These are phyloP conservation scores for Phaffia tasmanica DNA, from an alignment of 768 basidiomycete species.

Conservation along the genomic window DNA sequence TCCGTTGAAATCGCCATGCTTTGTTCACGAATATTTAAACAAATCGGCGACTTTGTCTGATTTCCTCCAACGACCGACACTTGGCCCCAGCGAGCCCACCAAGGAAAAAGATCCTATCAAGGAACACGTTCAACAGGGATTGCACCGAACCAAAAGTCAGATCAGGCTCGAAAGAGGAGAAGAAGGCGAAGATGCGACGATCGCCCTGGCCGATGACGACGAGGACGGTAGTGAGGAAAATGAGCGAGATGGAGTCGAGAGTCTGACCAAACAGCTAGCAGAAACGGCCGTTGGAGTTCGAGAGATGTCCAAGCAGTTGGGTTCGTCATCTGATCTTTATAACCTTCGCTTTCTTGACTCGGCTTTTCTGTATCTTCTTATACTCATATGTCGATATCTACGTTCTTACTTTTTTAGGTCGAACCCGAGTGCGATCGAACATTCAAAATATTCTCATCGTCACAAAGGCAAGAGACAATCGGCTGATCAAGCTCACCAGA, in stretches of 20 bases:
- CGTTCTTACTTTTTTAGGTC: constrained; percentile 46
- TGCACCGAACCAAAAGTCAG: constrained; percentile 6
- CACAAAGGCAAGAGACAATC: constrained; percentile 94
- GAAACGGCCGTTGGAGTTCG: constrained; percentile 94
- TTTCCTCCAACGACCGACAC: constrained; percentile 45
- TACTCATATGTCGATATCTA: background rate
- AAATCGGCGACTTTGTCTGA: constrained; percentile 65
- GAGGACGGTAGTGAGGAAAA: constrained; percentile 50
- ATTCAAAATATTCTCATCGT: constrained; percentile 90
- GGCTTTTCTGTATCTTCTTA: background rate
- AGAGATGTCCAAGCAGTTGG: constrained; percentile 98
- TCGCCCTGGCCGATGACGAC: constrained; percentile 51
- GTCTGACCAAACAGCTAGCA: constrained; percentile 80
- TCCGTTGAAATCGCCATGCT: constrained; percentile 60
- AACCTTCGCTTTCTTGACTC: background rate
- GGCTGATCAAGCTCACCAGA: constrained; percentile 85
- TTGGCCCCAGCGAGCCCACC: background rate
- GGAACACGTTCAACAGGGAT: background rate
- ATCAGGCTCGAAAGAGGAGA: constrained; percentile 26
- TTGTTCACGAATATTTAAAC: constrained; percentile 84
- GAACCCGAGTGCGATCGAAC: constrained; percentile 78
- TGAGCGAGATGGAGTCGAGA: constrained; percentile 46
- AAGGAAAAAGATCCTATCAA: constrained; percentile 4
- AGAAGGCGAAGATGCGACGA: constrained; percentile 32
- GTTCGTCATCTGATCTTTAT: constrained; percentile 43